Conservation (phyloP, 2,329 filamentous ascomycete species). For the Neodidymelliopsis sp. region DNA sequence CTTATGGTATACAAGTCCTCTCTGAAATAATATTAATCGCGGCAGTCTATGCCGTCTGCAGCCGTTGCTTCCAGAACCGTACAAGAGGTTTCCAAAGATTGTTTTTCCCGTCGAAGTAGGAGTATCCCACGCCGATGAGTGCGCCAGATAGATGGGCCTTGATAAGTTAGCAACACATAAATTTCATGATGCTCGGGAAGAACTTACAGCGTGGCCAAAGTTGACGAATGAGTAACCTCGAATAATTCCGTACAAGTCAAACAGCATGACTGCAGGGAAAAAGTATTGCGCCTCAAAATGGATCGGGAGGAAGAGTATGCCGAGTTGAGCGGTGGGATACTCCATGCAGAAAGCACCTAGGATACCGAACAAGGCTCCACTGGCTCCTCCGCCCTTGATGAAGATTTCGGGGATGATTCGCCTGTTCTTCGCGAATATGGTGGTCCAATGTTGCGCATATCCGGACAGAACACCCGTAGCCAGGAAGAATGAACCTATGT, state of each 20-base stretch:
- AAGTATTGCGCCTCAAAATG: constrained; percentile 42
- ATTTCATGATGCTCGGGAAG: neutral
- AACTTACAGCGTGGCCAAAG: constrained; percentile 46
- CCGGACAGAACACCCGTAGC: constrained; percentile 40
- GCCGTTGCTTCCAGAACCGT: constrained; percentile 33
- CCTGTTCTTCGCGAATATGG: constrained; percentile 32
- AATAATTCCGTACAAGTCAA: constrained; percentile 43
- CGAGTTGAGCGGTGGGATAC: constrained; percentile 39
- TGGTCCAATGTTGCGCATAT: constrained; percentile 40
- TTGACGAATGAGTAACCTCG: constrained; percentile 38
- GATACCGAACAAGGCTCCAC: constrained; percentile 44
- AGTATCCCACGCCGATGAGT: constrained; percentile 41
- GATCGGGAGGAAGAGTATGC: constrained; percentile 44
- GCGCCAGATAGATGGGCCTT: constrained; percentile 46
- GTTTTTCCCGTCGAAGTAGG: constrained; percentile 43
- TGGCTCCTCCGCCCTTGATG: constrained; percentile 43
- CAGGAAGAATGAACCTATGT: constrained; percentile 41
- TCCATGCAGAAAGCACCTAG: constrained; percentile 42
- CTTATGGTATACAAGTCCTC: too few species aligned
- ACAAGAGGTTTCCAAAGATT: constrained; percentile 46
- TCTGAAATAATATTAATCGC: too few species aligned
- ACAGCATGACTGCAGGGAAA: constrained; percentile 41
- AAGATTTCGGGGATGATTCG: constrained; percentile 31
- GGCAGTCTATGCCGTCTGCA: constrained; percentile 27
- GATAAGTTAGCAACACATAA: constrained; percentile 22